Evolutionary conservation across 2,329 filamentous ascomycete genomes (phyloP).

Genomic region (Pyricularia grisea): DNA sequence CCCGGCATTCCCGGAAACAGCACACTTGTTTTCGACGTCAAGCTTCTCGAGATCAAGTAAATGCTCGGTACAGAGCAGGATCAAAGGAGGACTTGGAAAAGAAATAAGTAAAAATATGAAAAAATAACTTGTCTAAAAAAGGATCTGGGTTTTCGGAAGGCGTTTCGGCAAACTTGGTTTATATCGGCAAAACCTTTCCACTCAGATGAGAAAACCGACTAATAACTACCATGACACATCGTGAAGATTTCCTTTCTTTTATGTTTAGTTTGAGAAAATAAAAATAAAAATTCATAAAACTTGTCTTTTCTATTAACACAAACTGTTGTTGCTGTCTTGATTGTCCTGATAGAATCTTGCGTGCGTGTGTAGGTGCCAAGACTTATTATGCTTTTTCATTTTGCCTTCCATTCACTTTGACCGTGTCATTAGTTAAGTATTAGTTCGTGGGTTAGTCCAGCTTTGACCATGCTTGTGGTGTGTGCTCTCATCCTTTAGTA

Average conservation of each 20-base stretch:
- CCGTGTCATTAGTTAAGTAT: too few relatives aligned
- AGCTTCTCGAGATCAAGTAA: constrained; percentile 77
- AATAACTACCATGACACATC: background rate
- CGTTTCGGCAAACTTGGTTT: background rate
- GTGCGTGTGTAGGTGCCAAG: background rate
- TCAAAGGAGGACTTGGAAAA: background rate
- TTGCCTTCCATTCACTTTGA: too few relatives aligned
- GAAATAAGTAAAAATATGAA: background rate
- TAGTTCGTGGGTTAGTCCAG: too few relatives aligned
- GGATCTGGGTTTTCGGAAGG: background rate
- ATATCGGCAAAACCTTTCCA: background rate
- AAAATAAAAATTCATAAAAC: background rate
- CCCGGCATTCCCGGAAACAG: constrained; percentile 89
- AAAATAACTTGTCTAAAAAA: background rate
- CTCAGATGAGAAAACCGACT: background rate
- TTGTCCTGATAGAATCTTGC: background rate
- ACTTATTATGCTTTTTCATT: too few relatives aligned
- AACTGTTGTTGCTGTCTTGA: background rate
- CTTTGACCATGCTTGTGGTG: too few relatives aligned
- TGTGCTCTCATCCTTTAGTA: too few relatives aligned
- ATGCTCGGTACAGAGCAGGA: constrained; percentile 7
- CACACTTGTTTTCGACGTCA: constrained; percentile 84
- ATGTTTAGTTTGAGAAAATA: background rate
- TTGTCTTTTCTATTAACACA: background rate
- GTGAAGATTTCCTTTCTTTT: background rate